Evolutionary conservation across 345 rosid genomes (phyloP).

Genomic region (Lepidium aucheri): DNA sequence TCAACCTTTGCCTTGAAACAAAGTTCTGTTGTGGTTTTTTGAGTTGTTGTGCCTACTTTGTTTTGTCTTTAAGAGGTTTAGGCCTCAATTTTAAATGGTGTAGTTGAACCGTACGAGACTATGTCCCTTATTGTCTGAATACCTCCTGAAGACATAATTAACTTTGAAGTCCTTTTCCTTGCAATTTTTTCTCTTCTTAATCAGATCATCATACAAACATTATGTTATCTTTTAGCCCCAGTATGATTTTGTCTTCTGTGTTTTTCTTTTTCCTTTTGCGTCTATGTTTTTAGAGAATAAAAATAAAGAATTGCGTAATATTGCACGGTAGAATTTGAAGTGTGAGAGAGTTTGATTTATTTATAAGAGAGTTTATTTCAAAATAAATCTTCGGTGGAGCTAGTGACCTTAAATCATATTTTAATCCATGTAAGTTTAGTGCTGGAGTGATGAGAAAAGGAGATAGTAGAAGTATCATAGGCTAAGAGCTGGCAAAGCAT

Average conservation of each 20-base stretch:
- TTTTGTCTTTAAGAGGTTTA: conserved; percentile 3
- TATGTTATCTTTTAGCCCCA: neutral
- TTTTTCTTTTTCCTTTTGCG: too few relatives aligned
- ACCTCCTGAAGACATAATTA: neutral
- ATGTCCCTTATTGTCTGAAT: neutral
- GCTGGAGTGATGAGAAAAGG: neutral
- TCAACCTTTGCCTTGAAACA: neutral
- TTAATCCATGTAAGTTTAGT: neutral
- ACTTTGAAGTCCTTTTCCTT: neutral
- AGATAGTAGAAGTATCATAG: neutral
- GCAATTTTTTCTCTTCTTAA: neutral
- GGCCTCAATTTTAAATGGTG: conserved; percentile 6
- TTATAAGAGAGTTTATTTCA: too few relatives aligned
- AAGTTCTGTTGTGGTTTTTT: neutral
- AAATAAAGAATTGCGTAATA: too few relatives aligned
- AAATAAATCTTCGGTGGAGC: neutral
- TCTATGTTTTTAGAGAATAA: too few relatives aligned
- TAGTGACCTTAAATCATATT: neutral
- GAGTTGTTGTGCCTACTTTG: neutral
- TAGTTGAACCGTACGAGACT: conserved; percentile 7
- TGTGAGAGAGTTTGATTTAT: too few relatives aligned
- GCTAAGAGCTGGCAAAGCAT: too few relatives aligned
- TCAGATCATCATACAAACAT: neutral
- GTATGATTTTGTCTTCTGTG: too few relatives aligned
- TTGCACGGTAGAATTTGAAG: too few relatives aligned